Evolutionary conservation across 148 eudicot species (phyloP).

Genomic region (Cornus suecica): DNA sequence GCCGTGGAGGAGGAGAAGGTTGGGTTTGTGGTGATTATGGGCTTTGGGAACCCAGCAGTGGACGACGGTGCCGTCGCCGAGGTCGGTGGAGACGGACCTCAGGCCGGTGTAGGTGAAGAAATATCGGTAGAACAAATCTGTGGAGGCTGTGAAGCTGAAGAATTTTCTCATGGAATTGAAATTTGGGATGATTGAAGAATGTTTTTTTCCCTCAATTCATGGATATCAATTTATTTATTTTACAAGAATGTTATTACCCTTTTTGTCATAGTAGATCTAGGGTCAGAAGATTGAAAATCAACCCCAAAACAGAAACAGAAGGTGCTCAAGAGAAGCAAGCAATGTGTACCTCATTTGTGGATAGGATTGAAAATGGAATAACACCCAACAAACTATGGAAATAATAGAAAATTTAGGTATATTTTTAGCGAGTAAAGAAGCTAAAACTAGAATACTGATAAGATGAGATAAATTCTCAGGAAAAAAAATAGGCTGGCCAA

Average conservation of each 20-base stretch:
- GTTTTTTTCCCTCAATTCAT: not conserved
- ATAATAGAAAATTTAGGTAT: not conserved
- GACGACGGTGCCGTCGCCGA: slow-evolving; percentile 54
- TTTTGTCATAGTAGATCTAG: too few relatives aligned
- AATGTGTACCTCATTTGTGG: not conserved
- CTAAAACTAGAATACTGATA: too few relatives aligned
- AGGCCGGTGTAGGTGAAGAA: slow-evolving; percentile 59
- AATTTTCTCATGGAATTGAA: slow-evolving; percentile 19
- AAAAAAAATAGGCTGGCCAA: too few relatives aligned
- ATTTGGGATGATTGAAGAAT: not conserved
- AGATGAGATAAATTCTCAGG: too few relatives aligned
- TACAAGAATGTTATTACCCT: too few relatives aligned
- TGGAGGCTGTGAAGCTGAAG: slow-evolving; percentile 67
- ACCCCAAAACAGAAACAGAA: not conserved
- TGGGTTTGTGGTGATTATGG: slow-evolving; percentile 41
- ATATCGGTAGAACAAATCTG: slow-evolving; percentile 53
- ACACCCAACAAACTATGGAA: not conserved
- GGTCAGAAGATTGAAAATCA: not conserved
- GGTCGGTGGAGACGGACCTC: slow-evolving; percentile 38
- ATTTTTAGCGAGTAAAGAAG: too few relatives aligned
- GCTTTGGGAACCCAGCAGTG: slow-evolving; percentile 83
- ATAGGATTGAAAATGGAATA: not conserved
- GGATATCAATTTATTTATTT: too few relatives aligned
- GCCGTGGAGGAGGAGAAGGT: slow-evolving; percentile 73
- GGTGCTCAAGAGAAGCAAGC: not conserved